phyloP scores from a whole-genome alignment of 2,329 filamentous ascomycete species.

The Tolypocladium nubicola region DNA sequence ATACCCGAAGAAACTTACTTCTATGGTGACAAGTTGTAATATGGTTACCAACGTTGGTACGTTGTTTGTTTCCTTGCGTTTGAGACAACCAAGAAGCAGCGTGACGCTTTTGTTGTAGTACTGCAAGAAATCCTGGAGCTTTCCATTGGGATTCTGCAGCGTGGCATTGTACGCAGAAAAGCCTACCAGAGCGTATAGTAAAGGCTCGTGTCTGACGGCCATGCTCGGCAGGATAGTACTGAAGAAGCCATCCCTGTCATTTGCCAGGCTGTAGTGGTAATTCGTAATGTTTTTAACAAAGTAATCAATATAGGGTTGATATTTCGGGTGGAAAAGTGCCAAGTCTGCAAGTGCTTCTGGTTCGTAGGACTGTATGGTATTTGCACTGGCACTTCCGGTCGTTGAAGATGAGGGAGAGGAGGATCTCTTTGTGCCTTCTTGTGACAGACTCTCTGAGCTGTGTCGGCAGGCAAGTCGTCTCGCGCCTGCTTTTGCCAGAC shows the following conservation, averaged over 20 bases:
- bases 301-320: slow-evolving; percentile 71
- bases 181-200: slow-evolving; percentile 77
- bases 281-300: slow-evolving; percentile 67
- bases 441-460: slow-evolving; percentile 42
- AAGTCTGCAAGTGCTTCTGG: slow-evolving; percentile 31
- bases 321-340: slow-evolving; percentile 53
- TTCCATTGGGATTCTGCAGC: slow-evolving; percentile 57
- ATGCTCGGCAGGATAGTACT: slow-evolving; percentile 58
- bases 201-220: slow-evolving; percentile 63
- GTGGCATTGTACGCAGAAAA: slow-evolving; percentile 84
- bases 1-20: slow-evolving; percentile 44
- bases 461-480: slow-evolving; percentile 28
- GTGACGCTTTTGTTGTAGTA: slow-evolving; percentile 88
- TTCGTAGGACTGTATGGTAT: slow-evolving; percentile 14
- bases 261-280: slow-evolving; percentile 72
- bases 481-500: slow-evolving; percentile 25
- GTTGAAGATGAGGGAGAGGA: slow-evolving; percentile 41
- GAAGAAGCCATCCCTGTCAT: slow-evolving; percentile 64
- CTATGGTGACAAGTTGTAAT: slow-evolving; percentile 83
- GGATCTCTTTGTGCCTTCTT: slow-evolving; percentile 37
- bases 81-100: slow-evolving; percentile 60
- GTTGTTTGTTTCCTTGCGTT: slow-evolving; percentile 58
- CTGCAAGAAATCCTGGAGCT: slow-evolving; percentile 70
- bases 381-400: slow-evolving; percentile 19
- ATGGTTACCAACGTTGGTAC: slow-evolving; percentile 76